Percentiles rank a stretch among this genome's conserved stretches.
Evolutionary conservation across 768 basidiomycete genomes (phyloP).

Genomic region (Pisolithus marmoratus): DNA sequence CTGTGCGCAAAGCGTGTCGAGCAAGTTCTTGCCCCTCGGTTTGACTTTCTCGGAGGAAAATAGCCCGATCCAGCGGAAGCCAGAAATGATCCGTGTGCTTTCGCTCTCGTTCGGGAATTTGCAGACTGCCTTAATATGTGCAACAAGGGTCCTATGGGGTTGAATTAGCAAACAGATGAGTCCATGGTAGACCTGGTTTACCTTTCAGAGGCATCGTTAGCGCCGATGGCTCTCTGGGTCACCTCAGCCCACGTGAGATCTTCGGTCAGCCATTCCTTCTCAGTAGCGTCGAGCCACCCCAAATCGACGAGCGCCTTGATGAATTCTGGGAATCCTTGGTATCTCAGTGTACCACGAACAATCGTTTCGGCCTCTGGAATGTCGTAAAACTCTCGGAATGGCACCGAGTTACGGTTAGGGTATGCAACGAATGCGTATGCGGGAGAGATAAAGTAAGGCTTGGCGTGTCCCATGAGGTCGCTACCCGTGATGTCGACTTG

Average conservation of each 20-base stretch:
- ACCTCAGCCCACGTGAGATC: constrained; percentile 81
- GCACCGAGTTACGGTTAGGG: constrained; percentile 91
- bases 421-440: constrained; percentile 96
- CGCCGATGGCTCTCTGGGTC: constrained; percentile 67
- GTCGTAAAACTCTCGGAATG: constrained; percentile 86
- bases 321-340: constrained; percentile 96
- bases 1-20: constrained; percentile 89
- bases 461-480: constrained; percentile 86
- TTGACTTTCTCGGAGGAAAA: constrained; percentile 66
- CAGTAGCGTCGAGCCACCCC: constrained; percentile 75
- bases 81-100: constrained; percentile 75
- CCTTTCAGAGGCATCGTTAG: constrained; percentile 65
- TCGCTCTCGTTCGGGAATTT: constrained; percentile 70
- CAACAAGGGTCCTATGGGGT: constrained; percentile 57
- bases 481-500: constrained; percentile 63
- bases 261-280: constrained; percentile 73
- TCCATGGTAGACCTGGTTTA: constrained; percentile 22
- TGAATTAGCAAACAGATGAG: constrained; percentile 1
- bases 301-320: constrained; percentile 81
- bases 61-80: constrained; percentile 89
- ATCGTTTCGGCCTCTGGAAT: constrained; percentile 94
- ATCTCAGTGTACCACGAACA: constrained; percentile 88
- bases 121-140: constrained; percentile 63
- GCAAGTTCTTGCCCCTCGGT: constrained; percentile 66
- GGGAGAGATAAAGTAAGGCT: constrained; percentile 92